phyloP scores from a whole-genome alignment of 176 grass and related monocot species.

The Carex pumila region DNA sequence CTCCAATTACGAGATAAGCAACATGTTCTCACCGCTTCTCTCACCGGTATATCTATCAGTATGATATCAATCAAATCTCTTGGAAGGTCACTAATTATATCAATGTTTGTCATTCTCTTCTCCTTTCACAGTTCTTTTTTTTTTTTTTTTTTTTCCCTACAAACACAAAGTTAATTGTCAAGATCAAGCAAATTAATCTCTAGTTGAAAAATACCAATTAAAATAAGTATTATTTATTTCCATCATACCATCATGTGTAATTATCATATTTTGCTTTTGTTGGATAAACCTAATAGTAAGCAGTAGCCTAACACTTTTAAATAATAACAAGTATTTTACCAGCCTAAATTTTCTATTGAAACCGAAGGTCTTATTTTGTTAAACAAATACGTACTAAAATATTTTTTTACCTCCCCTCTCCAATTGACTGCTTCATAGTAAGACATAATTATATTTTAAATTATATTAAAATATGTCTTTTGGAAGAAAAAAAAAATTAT shows the following conservation, averaged over 20 bases:
- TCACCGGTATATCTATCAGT: background rate
- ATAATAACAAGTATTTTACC: no score
- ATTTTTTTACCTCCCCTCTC: background rate
- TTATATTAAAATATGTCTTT: background rate
- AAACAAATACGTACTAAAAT: background rate
- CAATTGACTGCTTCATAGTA: background rate
- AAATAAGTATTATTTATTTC: no score
- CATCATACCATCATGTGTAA: no score
- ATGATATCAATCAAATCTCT: background rate
- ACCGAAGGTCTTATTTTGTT: no score
- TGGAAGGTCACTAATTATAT: background rate
- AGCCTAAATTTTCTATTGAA: no score
- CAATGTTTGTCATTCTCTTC: background rate
- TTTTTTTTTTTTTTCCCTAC: background rate
- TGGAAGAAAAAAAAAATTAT: background rate
- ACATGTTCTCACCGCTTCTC: background rate
- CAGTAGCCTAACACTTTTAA: no score
- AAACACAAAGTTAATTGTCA: background rate
- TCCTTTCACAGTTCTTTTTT: background rate
- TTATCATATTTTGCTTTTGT: no score
- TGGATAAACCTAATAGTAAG: no score
- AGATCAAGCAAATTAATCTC: background rate
- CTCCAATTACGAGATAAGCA: background rate
- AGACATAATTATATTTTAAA: background rate
- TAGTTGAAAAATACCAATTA: no score